phyloP scores from a whole-genome alignment of 192 early-diverging fungal species.

The Coemansia sp. region DNA sequence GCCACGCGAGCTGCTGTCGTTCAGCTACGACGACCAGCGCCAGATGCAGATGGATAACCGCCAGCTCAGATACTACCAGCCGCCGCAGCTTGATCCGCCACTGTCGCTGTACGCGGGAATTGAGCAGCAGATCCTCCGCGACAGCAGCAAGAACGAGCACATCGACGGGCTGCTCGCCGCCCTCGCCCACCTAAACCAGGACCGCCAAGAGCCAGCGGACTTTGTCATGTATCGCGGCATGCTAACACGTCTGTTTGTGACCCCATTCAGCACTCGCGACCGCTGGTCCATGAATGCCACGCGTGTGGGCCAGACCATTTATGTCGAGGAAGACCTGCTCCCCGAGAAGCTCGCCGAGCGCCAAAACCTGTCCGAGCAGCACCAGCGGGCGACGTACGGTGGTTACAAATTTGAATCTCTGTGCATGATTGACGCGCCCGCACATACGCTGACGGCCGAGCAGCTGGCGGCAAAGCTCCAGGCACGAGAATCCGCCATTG shows the following conservation, averaged over 20 bases:
- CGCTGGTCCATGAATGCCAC: slow-evolving; percentile 81
- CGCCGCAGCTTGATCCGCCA: slow-evolving; percentile 13
- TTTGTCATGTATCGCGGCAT: slow-evolving; percentile 82
- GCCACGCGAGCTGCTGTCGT: slow-evolving; percentile 63
- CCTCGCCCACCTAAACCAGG: slow-evolving; percentile 32
- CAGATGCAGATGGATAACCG: slow-evolving; percentile 56
- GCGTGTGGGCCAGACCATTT: slow-evolving; percentile 57
- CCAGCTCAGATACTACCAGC: slow-evolving; percentile 37
- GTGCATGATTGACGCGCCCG: slow-evolving; percentile 58
- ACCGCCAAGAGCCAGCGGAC: slow-evolving; percentile 5
- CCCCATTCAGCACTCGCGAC: slow-evolving; percentile 73
- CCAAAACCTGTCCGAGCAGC: slow-evolving; percentile 45
- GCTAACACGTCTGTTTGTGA: slow-evolving; percentile 78
- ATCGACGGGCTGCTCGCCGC: slow-evolving; percentile 77
- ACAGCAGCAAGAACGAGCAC: slow-evolving; percentile 60
- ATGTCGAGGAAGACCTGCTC: slow-evolving; percentile 70
- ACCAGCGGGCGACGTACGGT: slow-evolving; percentile 75
- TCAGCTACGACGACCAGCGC: slow-evolving; percentile 60
- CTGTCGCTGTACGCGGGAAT: slow-evolving; percentile 63
- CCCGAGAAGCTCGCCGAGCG: slow-evolving; percentile 32
- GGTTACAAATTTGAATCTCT: slow-evolving; percentile 90
- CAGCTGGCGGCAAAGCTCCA: slow-evolving; percentile 7
- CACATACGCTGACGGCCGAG: slow-evolving; percentile 23
- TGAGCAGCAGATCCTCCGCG: slow-evolving; percentile 64
- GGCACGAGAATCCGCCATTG: slow-evolving; percentile 16